Evolutionary conservation across 1,284 basidiomycete species (phyloP).

Genomic region (Cryptococcus sp.): DNA sequence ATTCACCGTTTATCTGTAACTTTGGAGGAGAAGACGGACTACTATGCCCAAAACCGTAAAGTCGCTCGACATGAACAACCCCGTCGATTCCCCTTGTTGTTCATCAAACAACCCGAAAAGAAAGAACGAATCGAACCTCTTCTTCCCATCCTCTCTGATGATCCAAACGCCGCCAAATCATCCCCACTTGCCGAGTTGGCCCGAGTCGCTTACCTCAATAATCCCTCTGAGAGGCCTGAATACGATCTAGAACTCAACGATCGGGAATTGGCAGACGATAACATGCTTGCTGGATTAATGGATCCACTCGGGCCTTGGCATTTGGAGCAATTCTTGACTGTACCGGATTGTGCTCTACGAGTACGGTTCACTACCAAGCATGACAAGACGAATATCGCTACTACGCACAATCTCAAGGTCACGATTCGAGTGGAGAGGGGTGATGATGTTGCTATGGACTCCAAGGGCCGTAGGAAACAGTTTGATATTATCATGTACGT

Average conservation of each 20-base stretch:
- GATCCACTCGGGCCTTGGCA: constrained; percentile 57
- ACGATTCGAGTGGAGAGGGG: constrained; percentile 80
- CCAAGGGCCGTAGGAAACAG: constrained; percentile 65
- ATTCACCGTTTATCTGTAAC: constrained; percentile 70
- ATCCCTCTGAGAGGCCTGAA: constrained; percentile 20
- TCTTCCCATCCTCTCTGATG: constrained; percentile 54
- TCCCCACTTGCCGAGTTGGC: constrained; percentile 50
- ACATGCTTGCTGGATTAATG: constrained; percentile 49
- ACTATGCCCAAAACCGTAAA: constrained; percentile 65
- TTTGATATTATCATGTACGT: constrained; percentile 79
- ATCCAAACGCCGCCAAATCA: constrained; percentile 42
- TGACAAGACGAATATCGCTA: constrained; percentile 69
- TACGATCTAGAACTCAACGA: constrained; percentile 15
- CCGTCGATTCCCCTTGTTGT: constrained; percentile 63
- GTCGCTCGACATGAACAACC: constrained; percentile 73
- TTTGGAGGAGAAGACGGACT: constrained; percentile 86
- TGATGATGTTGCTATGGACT: constrained; percentile 61
- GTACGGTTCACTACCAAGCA: constrained; percentile 82
- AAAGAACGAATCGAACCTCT: constrained; percentile 48
- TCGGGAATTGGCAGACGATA: constrained; percentile 28
- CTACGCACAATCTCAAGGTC: constrained; percentile 77
- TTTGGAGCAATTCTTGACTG: constrained; percentile 48
- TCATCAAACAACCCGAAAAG: constrained; percentile 57
- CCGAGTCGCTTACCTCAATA: constrained; percentile 36
- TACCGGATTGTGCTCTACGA: constrained; percentile 50